A percentile compares a stretch with the other conserved stretches of the same genome.
phyloP scores from a whole-genome alignment of 1,284 basidiomycete genomes.

The Trametes hirsuta region DNA sequence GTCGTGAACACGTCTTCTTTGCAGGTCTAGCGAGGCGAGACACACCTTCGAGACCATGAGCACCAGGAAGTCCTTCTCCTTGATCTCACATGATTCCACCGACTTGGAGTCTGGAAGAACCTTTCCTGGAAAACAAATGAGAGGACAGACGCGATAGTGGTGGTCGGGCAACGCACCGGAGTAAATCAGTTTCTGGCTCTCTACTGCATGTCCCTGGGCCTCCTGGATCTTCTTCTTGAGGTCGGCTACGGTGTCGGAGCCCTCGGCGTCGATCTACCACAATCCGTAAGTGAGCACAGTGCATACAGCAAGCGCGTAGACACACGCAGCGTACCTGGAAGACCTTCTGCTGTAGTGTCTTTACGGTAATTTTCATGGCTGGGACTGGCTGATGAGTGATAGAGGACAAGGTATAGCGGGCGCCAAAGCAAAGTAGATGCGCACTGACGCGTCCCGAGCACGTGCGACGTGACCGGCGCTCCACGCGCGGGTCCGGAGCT shows the following conservation, averaged over 20 bases:
- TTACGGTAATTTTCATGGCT: conserved; percentile 89
- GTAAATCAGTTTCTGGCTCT: conserved; percentile 93
- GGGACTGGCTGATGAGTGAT: conserved; percentile 32
- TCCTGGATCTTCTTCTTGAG: conserved; percentile 89
- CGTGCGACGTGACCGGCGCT: conserved; percentile 25
- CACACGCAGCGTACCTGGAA: conserved; percentile 56
- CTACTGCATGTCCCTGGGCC: conserved; percentile 74
- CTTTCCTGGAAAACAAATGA: conserved; percentile 65
- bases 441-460: conserved; percentile 33
- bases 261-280: conserved; percentile 80
- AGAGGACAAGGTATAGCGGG: conserved; percentile 18
- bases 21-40: neutral
- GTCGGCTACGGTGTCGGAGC: conserved; percentile 72
- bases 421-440: conserved; percentile 18
- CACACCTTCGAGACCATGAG: conserved; percentile 96
- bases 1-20: neutral
- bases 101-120: conserved; percentile 90
- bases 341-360: conserved; percentile 91
- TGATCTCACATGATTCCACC: conserved; percentile 88
- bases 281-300: conserved; percentile 10
- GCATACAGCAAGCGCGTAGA: neutral
- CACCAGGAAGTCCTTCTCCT: conserved; percentile 99
- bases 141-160: neutral
- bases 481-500: neutral
- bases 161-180: conserved; percentile 58